Base-by-base conservation (phyloP, 2,329 filamentous ascomycete genomes). In the Cladosporium sp. region DNA sequence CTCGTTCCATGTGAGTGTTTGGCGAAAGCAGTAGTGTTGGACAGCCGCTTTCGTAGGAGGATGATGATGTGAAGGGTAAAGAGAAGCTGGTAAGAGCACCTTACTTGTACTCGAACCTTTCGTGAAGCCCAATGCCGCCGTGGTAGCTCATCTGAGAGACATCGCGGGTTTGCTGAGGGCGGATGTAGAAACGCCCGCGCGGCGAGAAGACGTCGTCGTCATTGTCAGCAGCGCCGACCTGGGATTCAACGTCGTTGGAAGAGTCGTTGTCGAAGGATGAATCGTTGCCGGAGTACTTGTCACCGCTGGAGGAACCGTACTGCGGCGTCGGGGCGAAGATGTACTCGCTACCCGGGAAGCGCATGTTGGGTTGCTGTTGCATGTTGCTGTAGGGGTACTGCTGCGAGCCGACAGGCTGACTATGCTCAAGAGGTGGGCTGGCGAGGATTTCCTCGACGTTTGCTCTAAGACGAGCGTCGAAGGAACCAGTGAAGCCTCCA, bases 131-230 rank as follows among this genome's bases (percentile, higher is more conserved):
- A n/a, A 36, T n/a, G 45, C 27, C 36, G n/a, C 45, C 45, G 44
- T 41, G 22, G 43, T 38, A 30, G 43, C 43, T 47, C 13, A 39
- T 29, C 6, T 47, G 22, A n/a, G 43, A 47, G 34, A 12, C 22
- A 7, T 30, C 17, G 17, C 24, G 24, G 44, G 12, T 27, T 3
- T 15, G 22, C 15, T 39, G 11, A 5, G 37, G 2, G 37, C 11
- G n/a, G 15, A 17, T 13, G 17, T 34, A 34, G 37, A 24, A 17
- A 18, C 45, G 45, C 18, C 37, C 45, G 17, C 37, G 45, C 5
- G 45, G 37, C 7, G 45, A 32, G 37, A 48, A 48, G 37, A 48
- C 37, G 12, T 41, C 37, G 13, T 17, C 29, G 8, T 48, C 27
- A 5, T 41, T 17, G 7, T 34, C 44, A 3, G 17, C 5, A 11